Evolutionary conservation across 2,329 filamentous ascomycete species (phyloP).

Genomic region (Colletotrichum endophyticum): DNA sequence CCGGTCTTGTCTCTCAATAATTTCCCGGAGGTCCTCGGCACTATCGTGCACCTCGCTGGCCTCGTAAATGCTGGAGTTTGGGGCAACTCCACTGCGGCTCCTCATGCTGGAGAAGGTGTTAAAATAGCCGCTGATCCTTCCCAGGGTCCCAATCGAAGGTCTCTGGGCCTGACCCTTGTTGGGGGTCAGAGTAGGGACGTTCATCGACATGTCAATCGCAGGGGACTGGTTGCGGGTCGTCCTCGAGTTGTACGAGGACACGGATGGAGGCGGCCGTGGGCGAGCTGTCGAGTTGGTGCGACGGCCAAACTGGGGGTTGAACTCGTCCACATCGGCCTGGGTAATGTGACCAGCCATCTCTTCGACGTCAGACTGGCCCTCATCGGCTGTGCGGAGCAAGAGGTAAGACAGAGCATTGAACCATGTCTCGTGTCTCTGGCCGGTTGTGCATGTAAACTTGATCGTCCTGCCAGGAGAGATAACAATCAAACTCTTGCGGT

Average conservation of each 20-base stretch:
- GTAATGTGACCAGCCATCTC: constrained; percentile 63
- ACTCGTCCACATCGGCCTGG: constrained; percentile 73
- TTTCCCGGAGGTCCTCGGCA: constrained; percentile 80
- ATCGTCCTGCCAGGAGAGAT: constrained; percentile 87
- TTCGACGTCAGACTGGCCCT: constrained; percentile 66
- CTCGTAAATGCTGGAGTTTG: constrained; percentile 59
- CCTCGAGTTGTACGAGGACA: constrained; percentile 82
- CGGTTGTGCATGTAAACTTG: constrained; percentile 93
- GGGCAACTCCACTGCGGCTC: constrained; percentile 52
- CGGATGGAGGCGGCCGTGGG: constrained; percentile 64
- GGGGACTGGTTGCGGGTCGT: constrained; percentile 72
- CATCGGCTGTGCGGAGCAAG: constrained; percentile 74
- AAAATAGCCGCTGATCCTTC: constrained; percentile 66
- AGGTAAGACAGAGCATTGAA: constrained; percentile 97
- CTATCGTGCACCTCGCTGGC: constrained; percentile 73
- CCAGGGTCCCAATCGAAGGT: constrained; percentile 53
- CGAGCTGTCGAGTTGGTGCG: constrained; percentile 36
- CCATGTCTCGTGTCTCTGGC: constrained; percentile 97
- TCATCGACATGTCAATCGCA: constrained; percentile 51
- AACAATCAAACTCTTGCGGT: constrained; percentile 91
- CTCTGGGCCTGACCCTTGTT: constrained; percentile 45
- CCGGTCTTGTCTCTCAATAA: constrained; percentile 79
- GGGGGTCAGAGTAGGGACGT: constrained; percentile 62
- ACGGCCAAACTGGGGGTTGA: constrained; percentile 70
- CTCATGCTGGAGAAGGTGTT: constrained; percentile 61